Evolutionary conservation across 495 filamentous ascomycete genomes (phyloP).

Genomic region (Lophiotrema nucula): DNA sequence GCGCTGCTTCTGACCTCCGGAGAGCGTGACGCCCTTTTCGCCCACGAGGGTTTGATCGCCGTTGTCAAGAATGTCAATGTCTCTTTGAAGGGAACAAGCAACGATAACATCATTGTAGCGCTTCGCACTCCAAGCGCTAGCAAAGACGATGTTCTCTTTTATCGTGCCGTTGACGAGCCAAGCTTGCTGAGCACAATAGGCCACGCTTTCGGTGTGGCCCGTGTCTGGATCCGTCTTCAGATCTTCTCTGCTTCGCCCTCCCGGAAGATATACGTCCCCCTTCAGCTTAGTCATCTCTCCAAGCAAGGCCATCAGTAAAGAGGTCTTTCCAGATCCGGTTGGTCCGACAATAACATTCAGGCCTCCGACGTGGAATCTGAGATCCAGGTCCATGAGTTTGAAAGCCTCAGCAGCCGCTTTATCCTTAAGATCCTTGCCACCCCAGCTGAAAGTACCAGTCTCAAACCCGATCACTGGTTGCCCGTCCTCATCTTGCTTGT

Average conservation of each 20-base stretch:
- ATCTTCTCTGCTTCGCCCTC: constrained; percentile 77
- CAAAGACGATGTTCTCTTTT: constrained; percentile 94
- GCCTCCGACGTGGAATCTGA: constrained; percentile 72
- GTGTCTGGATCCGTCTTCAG: constrained; percentile 78
- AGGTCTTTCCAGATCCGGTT: constrained; percentile 94
- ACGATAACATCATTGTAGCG: constrained; percentile 85
- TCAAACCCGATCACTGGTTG: constrained; percentile 76
- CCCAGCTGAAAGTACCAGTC: constrained; percentile 86
- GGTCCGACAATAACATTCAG: constrained; percentile 91
- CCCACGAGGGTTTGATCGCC: constrained; percentile 94
- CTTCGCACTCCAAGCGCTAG: constrained; percentile 74
- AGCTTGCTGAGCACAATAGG: constrained; percentile 96
- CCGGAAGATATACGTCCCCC: constrained; percentile 80
- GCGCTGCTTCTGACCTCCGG: constrained; percentile 96
- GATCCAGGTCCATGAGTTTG: constrained; percentile 74
- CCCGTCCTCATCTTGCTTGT: constrained; percentile 58
- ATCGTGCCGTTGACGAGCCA: constrained; percentile 98
- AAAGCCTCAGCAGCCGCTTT: constrained; percentile 66
- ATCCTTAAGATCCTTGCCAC: constrained; percentile 61
- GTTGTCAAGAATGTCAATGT: constrained; percentile 86
- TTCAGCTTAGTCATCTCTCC: constrained; percentile 92
- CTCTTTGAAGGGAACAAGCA: constrained; percentile 90
- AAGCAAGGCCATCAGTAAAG: constrained; percentile 89
- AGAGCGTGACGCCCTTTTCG: constrained; percentile 95
- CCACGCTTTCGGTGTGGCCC: constrained; percentile 83